Evolutionary conservation across 371 early-diverging fungal species (phyloP), one percentile per base, ranked within the genome.

Genomic region (Mucor indicus): DNA sequence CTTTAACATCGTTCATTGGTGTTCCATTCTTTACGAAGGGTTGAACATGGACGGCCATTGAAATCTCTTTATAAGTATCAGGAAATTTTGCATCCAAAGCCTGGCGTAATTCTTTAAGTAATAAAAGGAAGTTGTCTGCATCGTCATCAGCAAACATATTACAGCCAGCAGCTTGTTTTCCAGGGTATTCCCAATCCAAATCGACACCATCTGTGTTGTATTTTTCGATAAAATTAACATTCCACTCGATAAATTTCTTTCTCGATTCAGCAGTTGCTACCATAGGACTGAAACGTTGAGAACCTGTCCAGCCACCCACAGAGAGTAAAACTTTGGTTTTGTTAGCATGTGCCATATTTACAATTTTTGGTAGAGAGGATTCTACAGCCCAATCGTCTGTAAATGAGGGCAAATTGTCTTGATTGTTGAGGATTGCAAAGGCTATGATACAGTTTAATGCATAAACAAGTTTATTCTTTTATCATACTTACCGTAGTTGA

Each of bases 171-270:
- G 83, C 90, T 41, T 78, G 65, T 12, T 80, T 69, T 11, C 81
- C 89, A n/a, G 91, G 90, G 50, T 84, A 91, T 55, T 92, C 91
- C 91, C 88, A 91, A 60, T 86, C 85, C 57, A 58, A 7, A 35
- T 83, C 81, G 24, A 82, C 70, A 53, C 81, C 83, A 45, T 81
- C 81, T 29, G 66, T 76, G 2, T 57, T 45, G 36, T 77, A 68
- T 20, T 62, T 45, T 20, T 64, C 45, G 21, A 83, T 77, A 24
- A 64, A 73, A 23, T 74, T 38, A 6, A 77, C 37, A 42, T 78
- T 81, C 67, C 74, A 74, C n/a, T 80, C 65, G 41, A 87, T 77
- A 33, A 86, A 80, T 3, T 55, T 64, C 21, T 63, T 63, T 29
- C 88, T 77, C 0, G 59, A 15, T 1, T 41, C 44, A 4, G 64